Evolutionary conservation across 148 eudicot genomes (phyloP), one percentile per base, ranked within the genome.

Genomic region (Heliamphora exappendiculata): DNA sequence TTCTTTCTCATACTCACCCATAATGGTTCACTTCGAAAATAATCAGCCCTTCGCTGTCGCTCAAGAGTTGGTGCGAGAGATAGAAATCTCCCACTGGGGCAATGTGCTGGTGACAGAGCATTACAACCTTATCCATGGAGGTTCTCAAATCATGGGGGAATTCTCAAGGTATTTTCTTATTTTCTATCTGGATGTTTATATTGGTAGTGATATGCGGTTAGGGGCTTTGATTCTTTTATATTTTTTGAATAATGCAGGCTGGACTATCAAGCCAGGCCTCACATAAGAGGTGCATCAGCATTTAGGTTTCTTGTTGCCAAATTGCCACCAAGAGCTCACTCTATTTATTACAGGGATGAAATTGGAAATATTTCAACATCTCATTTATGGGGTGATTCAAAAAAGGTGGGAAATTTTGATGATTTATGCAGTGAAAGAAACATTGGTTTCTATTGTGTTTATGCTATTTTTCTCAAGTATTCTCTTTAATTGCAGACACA

Each of bases 71-170:
- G 89, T 91, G 58, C 90, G 99, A 37, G 99, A 96, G 85, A 90
- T 96, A 73, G 99, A 96, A 80, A 84, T 96, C 79, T 96, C 99
- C 45, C 99, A 96, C 79, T 96, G 99, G 99, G 99, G 99, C 24
- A 93, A 87, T 81, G 89, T 96, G 78, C 98, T 93, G 84, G 78
- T 96, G 78, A 96, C 95, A 34, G 99, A 96, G 82, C 92, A 96
- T 79, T 96, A 96, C 83, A 86, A 85, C 82, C 87, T 96, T 44
- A 75, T 87, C 77, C 96, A 93, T 87, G 97, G 87, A 58, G 99
- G 99, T 78, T 92, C 99, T 57, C 82, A 82, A 80, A 85, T 85
- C 82, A 91, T 78, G 69, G 99, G 99, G 63, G 97, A 89, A 76
- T 93, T 91, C 79, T 96, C 99, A 20, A 89, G 99, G 99, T 94